A percentile compares a stretch with the other conserved stretches of the same genome.
Evolutionary conservation across 805 yeast genomes (phyloP).

Genomic region (Schizosaccharomyces pombe): ASM294v3 CU329670.1:2859501-2860000

Average conservation of each 20-base stretch:
- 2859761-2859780: neutral
- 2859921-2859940: constrained; percentile 46
- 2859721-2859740: neutral
- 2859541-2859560: neutral
- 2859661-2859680: neutral
- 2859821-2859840: neutral
- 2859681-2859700: neutral
- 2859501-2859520: neutral
- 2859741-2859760: neutral
- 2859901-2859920: constrained; percentile 16
- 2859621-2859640: neutral
- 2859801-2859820: neutral
- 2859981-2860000: constrained; percentile 41
- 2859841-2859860: constrained; percentile 49
- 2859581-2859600: neutral
- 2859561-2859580: neutral
- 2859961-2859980: constrained; percentile 71
- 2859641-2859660: neutral
- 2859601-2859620: neutral
- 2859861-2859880: constrained; percentile 22
- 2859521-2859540: neutral
- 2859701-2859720: neutral
- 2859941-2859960: constrained; percentile 69
- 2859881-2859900: constrained; percentile 12
- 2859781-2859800: neutral